Percentiles rank a stretch among this genome's conserved stretches.
phyloP scores from a whole-genome alignment of 1,284 basidiomycete genomes.

The Moesziomyces sp. region DNA sequence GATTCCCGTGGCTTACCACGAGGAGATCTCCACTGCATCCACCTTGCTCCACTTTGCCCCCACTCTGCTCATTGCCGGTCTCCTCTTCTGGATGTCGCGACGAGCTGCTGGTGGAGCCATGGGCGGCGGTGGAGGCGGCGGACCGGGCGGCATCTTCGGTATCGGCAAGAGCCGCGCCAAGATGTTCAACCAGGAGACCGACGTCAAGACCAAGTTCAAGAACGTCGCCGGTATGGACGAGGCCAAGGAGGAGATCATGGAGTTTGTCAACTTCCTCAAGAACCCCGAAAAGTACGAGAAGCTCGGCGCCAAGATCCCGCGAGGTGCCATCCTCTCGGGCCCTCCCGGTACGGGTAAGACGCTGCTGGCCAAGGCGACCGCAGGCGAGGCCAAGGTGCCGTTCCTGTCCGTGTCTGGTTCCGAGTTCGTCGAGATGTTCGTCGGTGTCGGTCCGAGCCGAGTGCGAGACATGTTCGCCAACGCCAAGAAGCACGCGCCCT shows the following conservation, averaged over 20 bases:
- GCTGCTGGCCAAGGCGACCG: constrained; percentile 95
- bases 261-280: constrained; percentile 99
- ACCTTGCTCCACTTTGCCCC: constrained; percentile 92
- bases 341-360: constrained; percentile 99
- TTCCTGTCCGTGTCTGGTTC: constrained; percentile 99
- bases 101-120: constrained; percentile 72
- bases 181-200: constrained; percentile 97
- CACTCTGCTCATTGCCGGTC: constrained; percentile 87
- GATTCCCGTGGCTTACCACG: constrained; percentile 95
- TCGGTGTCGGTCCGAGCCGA: constrained; percentile 96
- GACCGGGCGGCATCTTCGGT: constrained; percentile 91
- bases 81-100: constrained; percentile 89
- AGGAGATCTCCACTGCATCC: constrained; percentile 86
- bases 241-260: constrained; percentile 99
- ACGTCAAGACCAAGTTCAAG: constrained; percentile 91
- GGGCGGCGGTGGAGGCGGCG: constrained; percentile 68
- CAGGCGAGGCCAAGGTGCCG: constrained; percentile 94
- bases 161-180: constrained; percentile 96
- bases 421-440: constrained; percentile 99
- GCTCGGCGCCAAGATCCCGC: constrained; percentile 97
- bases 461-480: constrained; percentile 97
- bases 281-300: constrained; percentile 93
- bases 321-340: constrained; percentile 96
- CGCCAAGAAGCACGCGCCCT: constrained; percentile 96
- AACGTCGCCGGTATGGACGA: constrained; percentile 99